Percentiles rank a stretch among this genome's conserved stretches.
Evolutionary conservation across 768 basidiomycete species (phyloP).

Genomic region (Trametes cingulata): DNA sequence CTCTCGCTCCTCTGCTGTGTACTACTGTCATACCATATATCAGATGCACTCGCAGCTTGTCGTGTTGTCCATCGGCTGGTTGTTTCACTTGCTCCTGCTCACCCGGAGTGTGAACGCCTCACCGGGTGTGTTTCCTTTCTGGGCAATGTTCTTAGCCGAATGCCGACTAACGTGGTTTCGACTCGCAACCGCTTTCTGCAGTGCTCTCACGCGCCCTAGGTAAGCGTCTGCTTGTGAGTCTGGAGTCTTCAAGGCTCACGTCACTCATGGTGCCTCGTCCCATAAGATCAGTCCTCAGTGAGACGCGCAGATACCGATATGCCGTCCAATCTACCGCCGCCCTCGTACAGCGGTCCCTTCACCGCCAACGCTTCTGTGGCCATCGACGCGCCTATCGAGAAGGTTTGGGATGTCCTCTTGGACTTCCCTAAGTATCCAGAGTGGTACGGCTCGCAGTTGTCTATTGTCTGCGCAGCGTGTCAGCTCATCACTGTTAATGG

Average conservation of each 20-base stretch:
- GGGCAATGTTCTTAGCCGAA: background rate
- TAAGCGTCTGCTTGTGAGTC: too few species aligned
- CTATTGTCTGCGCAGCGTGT: background rate
- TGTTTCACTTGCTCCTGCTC: too few species aligned
- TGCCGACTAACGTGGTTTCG: background rate
- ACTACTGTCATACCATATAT: too few species aligned
- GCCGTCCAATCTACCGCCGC: slow-evolving; percentile 39
- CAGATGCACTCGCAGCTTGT: background rate
- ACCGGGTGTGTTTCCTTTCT: too few species aligned
- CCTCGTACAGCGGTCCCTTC: slow-evolving; percentile 47
- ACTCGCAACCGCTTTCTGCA: background rate
- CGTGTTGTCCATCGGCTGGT: background rate
- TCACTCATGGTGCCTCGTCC: too few species aligned
- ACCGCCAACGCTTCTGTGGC: slow-evolving; percentile 43
- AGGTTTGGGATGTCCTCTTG: slow-evolving; percentile 60
- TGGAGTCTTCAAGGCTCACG: too few species aligned
- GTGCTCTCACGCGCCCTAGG: too few species aligned
- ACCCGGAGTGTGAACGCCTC: too few species aligned
- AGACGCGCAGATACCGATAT: background rate
- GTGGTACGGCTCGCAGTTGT: slow-evolving; percentile 47
- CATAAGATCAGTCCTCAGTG: background rate
- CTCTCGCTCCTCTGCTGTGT: too few species aligned
- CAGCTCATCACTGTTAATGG: background rate
- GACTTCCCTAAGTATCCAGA: slow-evolving; percentile 63
- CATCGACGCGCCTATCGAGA: slow-evolving; percentile 62